Evolutionary conservation across 2,329 filamentous ascomycete genomes (phyloP).

Genomic region (Xylariaceae sp.): DNA sequence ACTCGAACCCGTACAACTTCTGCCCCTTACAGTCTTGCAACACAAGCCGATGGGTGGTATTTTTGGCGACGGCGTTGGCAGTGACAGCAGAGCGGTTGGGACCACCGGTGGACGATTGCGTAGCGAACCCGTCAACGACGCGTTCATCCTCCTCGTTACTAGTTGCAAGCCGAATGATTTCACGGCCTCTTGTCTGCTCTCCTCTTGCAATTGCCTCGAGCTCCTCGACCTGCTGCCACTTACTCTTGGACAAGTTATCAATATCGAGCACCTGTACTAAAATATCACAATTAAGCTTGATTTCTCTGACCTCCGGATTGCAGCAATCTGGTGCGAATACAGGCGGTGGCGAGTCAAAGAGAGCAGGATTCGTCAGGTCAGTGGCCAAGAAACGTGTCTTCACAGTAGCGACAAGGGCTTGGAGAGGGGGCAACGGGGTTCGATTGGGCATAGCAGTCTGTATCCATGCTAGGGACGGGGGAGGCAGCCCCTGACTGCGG

Average conservation of each 20-base stretch:
- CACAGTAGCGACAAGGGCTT: constrained; percentile 71
- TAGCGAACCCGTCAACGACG: constrained; percentile 33
- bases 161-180: constrained; percentile 66
- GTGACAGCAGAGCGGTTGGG: constrained; percentile 15
- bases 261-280: constrained; percentile 81
- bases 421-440: constrained; percentile 56
- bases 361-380: constrained; percentile 61
- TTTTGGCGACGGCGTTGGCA: constrained; percentile 31
- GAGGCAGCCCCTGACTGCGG: constrained; percentile 49
- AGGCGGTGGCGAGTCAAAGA: constrained; percentile 41
- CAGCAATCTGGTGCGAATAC: constrained; percentile 52
- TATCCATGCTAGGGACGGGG: constrained; percentile 55
- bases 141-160: constrained; percentile 41
- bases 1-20: constrained; percentile 67
- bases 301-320: constrained; percentile 50
- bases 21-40: constrained; percentile 73
- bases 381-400: constrained; percentile 73
- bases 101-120: constrained; percentile 14
- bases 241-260: constrained; percentile 71
- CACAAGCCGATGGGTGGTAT: constrained; percentile 70
- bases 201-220: constrained; percentile 69
- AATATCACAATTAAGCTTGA: constrained; percentile 54
- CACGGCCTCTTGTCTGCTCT: constrained; percentile 68
- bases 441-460: constrained; percentile 53
- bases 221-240: constrained; percentile 83